Base-by-base conservation (phyloP, 1,139 yeast genomes). In the Torulaspora pretoriensis region DNA sequence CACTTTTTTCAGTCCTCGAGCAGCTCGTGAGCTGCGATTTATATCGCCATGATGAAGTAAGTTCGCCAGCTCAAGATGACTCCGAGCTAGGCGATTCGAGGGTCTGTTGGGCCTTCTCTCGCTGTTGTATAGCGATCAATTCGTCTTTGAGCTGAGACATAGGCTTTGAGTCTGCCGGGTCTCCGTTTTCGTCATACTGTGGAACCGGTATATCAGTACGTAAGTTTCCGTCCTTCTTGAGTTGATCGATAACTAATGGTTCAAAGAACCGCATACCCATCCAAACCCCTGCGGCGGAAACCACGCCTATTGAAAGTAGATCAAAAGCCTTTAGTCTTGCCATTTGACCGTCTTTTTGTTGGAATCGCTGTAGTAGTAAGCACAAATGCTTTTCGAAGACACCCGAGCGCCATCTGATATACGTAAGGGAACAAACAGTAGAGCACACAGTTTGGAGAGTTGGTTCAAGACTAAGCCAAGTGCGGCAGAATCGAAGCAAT, bases 251-350 rank as follows among this genome's bases (percentile, higher is more conserved):
- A 4, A 84, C 74, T 26, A 84, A 63, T 1, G 95, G 94, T 55
- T 81, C 82, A 73, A 87, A 84, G 65, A 84, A 84, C 59, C 75
- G 77, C 45, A 79, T 68, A 1, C 92, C 79, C 27, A 76, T 67
- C 53, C 74, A 73, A 3, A 70, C 61, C 8, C 78, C 75, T 1
- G 70, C 69, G 3, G 67, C 57, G 5, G 63, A 55, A 2, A 72
- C 68, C 13, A 73, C 55, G 6, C 60, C 55, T 5, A 67, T 47
- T 1, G 68, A 64, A 2, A 68, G 55, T 14, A 63, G 48, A 49
- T 68, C 69, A 50, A 65, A 68, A 36, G 62, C 56, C 49, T 63
- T 67, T 6, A 67, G 41, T 55, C 72, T 59, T 19, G 65, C 54
- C 69, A 68, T 66, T n/a, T 43, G 23, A 8, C 32, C 14, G 30